These are phyloP conservation scores for Ceratocystis papillata DNA, from an alignment of 2,329 filamentous ascomycete genomes.

Conservation along the genomic window DNA sequence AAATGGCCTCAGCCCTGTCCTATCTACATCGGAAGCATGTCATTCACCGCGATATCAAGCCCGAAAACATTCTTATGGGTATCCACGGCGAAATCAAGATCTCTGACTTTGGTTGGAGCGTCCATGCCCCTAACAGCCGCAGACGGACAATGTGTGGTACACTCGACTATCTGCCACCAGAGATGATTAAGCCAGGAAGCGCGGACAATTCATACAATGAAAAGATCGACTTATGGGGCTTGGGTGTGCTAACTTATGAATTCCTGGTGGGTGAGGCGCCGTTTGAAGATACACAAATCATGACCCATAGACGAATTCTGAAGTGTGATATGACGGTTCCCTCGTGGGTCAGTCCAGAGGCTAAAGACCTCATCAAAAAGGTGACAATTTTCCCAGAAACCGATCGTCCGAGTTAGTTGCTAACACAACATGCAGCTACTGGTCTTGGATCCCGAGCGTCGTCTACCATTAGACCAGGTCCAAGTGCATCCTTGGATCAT, in stretches of 20 bases:
- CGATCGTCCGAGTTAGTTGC: not conserved
- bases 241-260: slow-evolving; percentile 92
- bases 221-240: slow-evolving; percentile 92
- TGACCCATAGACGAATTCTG: slow-evolving; percentile 85
- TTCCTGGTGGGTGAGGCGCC: slow-evolving; percentile 93
- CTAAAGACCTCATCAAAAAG: slow-evolving; percentile 81
- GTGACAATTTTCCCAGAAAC: slow-evolving; percentile 39
- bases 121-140: slow-evolving; percentile 90
- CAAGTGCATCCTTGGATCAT: slow-evolving; percentile 91
- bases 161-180: slow-evolving; percentile 89
- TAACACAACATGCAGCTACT: slow-evolving; percentile 49
- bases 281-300: slow-evolving; percentile 88
- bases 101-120: slow-evolving; percentile 96
- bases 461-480: slow-evolving; percentile 80
- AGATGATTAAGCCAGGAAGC: slow-evolving; percentile 81
- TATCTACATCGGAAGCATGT: slow-evolving; percentile 96
- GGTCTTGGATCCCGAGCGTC: slow-evolving; percentile 85
- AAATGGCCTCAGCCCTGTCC: slow-evolving; percentile 79
- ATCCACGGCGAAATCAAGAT: slow-evolving; percentile 98
- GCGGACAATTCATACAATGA: slow-evolving; percentile 85
- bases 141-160: slow-evolving; percentile 95
- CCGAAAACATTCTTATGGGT: slow-evolving; percentile 90
- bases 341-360: slow-evolving; percentile 79
- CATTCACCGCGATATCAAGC: slow-evolving; percentile 96
- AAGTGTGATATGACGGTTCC: slow-evolving; percentile 88